Base-by-base conservation (phyloP, 2,329 filamentous ascomycete species). In the Arthrobotrys sinensis region DNA sequence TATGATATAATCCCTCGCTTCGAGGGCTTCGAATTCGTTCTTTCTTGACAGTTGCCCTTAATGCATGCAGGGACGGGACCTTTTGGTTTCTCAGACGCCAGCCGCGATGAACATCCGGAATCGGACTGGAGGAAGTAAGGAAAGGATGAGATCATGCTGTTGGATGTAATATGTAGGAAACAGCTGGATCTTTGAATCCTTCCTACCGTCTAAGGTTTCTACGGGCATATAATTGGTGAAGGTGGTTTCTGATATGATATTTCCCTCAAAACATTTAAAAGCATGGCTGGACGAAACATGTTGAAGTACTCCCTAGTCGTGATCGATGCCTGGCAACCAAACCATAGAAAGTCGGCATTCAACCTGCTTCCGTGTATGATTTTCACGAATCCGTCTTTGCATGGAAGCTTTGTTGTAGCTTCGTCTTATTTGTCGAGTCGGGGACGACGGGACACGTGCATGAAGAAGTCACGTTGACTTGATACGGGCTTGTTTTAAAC, bases 51-150 rank as follows among this genome's bases (percentile, higher is more conserved):
- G 60, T 57, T 76, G 38, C 55, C 24, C 38, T 60, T 60, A 36
- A 70, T 76, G 72, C 72, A 76, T 76, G 72, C 72, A 76, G 43
- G 57, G 65, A 76, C 65, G 65, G 60, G 45, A 48, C 55, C 40
- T 71, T 77, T 77, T 73, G 11, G 12, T 45, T 19, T 21, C 46
- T 53, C 38, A 38, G 36, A 63, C 34, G 32, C 28, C 28, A 53
- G 57, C 38, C 73, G 73, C 73, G 57, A 77, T 77, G 73, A 66
- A 77, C 60, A 71, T 77, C 73, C 73, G 52, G 48, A 77, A 77
- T 63, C 66, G 73, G 73, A 70, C 50, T 65, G 60, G 60, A 60
- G 55, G 48, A 53, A 45, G 68, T 55, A 60, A 72, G 68, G 57
- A 55, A 52, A 55, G 52, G n/a, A 73, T 65, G 50, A 57, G 60